Percentiles rank a stretch among this genome's conserved stretches.
These are phyloP conservation scores for Kodamaea laetipori DNA, from an alignment of 805 yeast species.

Conservation along the genomic window DNA sequence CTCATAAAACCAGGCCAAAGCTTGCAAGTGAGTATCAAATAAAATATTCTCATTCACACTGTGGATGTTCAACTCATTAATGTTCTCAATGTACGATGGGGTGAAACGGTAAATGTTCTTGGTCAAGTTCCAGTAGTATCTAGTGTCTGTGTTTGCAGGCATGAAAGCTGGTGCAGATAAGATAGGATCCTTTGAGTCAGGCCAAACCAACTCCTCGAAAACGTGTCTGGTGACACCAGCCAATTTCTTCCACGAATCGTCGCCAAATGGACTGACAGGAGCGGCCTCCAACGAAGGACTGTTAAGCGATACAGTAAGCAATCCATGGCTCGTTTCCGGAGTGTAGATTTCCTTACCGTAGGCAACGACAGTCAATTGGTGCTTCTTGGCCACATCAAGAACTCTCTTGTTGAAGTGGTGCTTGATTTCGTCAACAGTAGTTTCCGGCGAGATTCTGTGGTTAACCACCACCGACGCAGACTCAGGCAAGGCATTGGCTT, in stretches of 20 bases:
- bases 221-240: constrained; percentile 66
- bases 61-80: constrained; percentile 23
- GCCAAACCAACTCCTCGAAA: constrained; percentile 55
- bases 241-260: constrained; percentile 33
- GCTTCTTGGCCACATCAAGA: constrained; percentile 28
- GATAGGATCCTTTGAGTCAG: constrained; percentile 31
- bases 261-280: constrained; percentile 42
- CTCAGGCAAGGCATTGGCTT: constrained; percentile 44
- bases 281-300: constrained; percentile 42
- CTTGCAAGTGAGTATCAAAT: constrained; percentile 36
- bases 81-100: constrained; percentile 22
- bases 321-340: constrained; percentile 18
- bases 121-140: constrained; percentile 58
- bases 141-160: constrained; percentile 66
- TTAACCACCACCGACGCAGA: constrained; percentile 30
- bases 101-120: constrained; percentile 55
- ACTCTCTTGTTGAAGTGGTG: constrained; percentile 26
- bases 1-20: constrained; percentile 37
- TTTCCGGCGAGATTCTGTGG: constrained; percentile 39
- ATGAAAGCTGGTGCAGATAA: constrained; percentile 51
- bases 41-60: constrained; percentile 38
- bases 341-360: constrained; percentile 22
- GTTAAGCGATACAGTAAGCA: constrained; percentile 18
- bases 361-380: constrained; percentile 27
- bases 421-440: constrained; percentile 22